A percentile compares a stretch with the other conserved stretches of the same genome.
These are phyloP conservation scores for Vigna reflexopilosa DNA, from an alignment of 306 rosid genomes.

Conservation along the genomic window DNA sequence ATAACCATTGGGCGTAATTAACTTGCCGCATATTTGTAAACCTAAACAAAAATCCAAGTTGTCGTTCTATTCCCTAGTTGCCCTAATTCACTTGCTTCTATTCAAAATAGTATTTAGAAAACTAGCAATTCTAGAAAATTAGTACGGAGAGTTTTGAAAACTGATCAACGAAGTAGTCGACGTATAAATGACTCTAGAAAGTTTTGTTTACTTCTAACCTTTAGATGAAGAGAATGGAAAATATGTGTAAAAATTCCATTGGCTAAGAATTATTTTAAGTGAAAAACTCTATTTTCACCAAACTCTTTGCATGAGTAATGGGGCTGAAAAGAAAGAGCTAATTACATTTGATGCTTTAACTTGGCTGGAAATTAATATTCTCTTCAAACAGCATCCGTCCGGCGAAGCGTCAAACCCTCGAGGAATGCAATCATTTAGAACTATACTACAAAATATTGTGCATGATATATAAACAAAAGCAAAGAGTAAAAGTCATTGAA, in stretches of 20 bases:
- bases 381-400: background rate
- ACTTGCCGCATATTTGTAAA: background rate
- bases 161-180: background rate
- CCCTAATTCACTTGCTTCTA: background rate
- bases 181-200: background rate
- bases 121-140: background rate
- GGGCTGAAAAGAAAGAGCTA: background rate
- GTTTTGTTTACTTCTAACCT: background rate
- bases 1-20: constrained; percentile 5
- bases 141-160: background rate
- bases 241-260: background rate
- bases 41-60: constrained; percentile 10
- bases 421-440: background rate
- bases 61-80: background rate
- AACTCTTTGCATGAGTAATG: background rate
- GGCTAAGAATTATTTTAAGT: too few relatives aligned
- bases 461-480: background rate
- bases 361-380: background rate
- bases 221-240: background rate
- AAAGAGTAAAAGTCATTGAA: background rate
- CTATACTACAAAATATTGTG: background rate
- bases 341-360: background rate
- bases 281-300: background rate
- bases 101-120: background rate
- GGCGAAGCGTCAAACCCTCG: background rate